A percentile compares a stretch with the other conserved stretches of the same genome.
Conservation (phyloP, 495 filamentous ascomycete genomes). For the Apiosordaria backusii region DNA sequence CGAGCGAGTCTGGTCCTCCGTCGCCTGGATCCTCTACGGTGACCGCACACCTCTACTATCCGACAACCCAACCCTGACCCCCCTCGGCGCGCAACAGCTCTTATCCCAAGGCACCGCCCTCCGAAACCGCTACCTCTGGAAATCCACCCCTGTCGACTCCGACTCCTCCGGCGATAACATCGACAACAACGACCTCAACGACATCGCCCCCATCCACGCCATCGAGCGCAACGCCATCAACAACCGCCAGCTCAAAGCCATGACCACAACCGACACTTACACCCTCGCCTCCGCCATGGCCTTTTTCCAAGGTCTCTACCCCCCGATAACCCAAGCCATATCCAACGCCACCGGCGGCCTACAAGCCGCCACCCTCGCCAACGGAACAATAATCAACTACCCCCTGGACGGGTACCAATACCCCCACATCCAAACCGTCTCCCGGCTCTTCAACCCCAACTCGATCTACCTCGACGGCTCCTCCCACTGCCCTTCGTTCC, state of each 20-base stretch:
- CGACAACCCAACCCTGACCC: slow-evolving; percentile 32
- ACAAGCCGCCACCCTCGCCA: slow-evolving; percentile 27
- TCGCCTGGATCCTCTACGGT: slow-evolving; percentile 40
- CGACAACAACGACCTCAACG: slow-evolving; percentile 17
- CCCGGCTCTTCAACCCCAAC: slow-evolving; percentile 27
- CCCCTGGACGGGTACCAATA: slow-evolving; percentile 44
- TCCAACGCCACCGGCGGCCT: slow-evolving; percentile 29
- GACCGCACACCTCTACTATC: slow-evolving; percentile 36
- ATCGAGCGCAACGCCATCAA: slow-evolving; percentile 37
- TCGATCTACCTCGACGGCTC: slow-evolving; percentile 39
- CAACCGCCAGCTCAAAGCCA: slow-evolving; percentile 36
- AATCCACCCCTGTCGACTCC: neutral
- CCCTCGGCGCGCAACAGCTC: slow-evolving; percentile 41
- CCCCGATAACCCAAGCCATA: slow-evolving; percentile 31
- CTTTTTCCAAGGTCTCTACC: slow-evolving; percentile 45
- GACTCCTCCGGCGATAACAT: neutral
- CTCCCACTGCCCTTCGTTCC: slow-evolving; percentile 29
- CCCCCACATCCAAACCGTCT: slow-evolving; percentile 33
- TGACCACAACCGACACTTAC: slow-evolving; percentile 34
- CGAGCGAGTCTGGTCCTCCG: slow-evolving; percentile 44
- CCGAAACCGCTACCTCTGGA: slow-evolving; percentile 36
- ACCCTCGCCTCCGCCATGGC: slow-evolving; percentile 35
- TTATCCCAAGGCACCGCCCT: slow-evolving; percentile 34
- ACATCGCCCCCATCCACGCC: slow-evolving; percentile 31
- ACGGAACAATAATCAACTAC: slow-evolving; percentile 34